Percentiles rank a stretch among this genome's conserved stretches.
Conservation (phyloP, 495 filamentous ascomycete species). For the Aspergillus coremiiformis region DNA sequence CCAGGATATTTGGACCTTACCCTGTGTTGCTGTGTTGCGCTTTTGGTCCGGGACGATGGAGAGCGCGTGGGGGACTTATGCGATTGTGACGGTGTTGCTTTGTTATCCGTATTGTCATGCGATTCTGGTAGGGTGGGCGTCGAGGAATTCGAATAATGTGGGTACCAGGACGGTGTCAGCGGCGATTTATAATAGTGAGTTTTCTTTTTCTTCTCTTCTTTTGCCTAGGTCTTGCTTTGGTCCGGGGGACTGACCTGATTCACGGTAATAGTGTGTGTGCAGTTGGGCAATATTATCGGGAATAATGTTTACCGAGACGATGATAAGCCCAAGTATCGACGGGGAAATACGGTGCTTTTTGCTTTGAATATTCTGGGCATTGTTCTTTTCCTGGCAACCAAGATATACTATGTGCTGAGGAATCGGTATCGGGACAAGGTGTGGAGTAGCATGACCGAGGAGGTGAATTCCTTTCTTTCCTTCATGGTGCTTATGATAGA, state of each 20-base stretch:
- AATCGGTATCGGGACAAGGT: conserved; percentile 24
- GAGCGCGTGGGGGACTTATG: conserved; percentile 45
- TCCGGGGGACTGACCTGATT: background rate
- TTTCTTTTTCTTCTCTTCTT: background rate
- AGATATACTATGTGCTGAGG: conserved; percentile 29
- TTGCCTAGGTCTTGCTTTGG: background rate
- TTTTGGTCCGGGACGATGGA: conserved; percentile 30
- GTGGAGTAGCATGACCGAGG: conserved; percentile 31
- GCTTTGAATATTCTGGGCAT: conserved; percentile 38
- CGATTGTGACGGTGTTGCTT: conserved; percentile 40
- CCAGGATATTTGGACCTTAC: conserved; percentile 47
- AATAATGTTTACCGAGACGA: conserved; percentile 50
- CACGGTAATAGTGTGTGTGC: conserved; percentile 28
- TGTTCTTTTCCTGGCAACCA: conserved; percentile 22
- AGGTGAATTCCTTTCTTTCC: conserved; percentile 3
- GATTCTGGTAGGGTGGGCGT: conserved; percentile 56
- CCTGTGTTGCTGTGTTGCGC: conserved; percentile 43
- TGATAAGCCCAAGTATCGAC: conserved; percentile 43
- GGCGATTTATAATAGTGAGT: conserved; percentile 44
- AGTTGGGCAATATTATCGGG: conserved; percentile 42
- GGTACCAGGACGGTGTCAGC: conserved; percentile 54
- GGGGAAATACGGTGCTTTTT: conserved; percentile 45
- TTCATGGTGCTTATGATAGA: background rate
- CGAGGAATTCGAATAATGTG: conserved; percentile 53
- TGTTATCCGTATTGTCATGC: conserved; percentile 53